Evolutionary conservation across 192 early-diverging fungal species (phyloP).

Genomic region (Kappamyces sp.): DNA sequence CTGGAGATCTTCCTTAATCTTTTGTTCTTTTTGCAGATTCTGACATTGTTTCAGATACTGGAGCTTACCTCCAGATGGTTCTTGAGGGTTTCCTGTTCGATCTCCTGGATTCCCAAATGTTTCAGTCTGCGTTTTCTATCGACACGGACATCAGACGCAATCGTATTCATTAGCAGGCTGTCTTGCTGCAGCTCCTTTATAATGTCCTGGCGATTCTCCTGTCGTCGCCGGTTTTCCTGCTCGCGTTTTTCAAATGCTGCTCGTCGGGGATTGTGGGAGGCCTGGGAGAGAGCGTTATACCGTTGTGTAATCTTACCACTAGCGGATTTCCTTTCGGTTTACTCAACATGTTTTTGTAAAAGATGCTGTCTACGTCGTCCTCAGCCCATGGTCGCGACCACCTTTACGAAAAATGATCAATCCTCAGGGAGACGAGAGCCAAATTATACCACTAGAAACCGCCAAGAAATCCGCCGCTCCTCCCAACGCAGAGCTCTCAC

Average conservation of each 20-base stretch:
- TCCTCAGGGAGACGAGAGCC: too few species aligned
- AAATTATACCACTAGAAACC: too few species aligned
- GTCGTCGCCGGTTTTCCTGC: constrained; percentile 32
- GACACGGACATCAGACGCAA: constrained; percentile 39
- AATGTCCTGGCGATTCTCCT: constrained; percentile 41
- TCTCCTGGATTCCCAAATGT: constrained; percentile 23
- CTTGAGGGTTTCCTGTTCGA: constrained; percentile 30
- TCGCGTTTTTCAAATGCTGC: constrained; percentile 29
- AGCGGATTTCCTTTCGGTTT: too few species aligned
- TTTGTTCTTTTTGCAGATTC: constrained; percentile 21
- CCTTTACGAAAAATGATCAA: too few species aligned
- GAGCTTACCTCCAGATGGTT: constrained; percentile 30
- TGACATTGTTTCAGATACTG: constrained; percentile 1
- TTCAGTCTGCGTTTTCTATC: constrained; percentile 35
- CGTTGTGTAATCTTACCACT: too few species aligned
- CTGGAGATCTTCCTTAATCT: constrained; percentile 18
- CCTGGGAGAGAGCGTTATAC: too few species aligned
- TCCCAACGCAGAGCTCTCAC: too few species aligned
- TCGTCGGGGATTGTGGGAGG: constrained; percentile 1
- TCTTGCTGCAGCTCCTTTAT: constrained; percentile 39
- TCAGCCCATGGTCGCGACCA: too few species aligned
- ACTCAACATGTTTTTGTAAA: too few species aligned
- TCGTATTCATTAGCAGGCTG: constrained; percentile 29
- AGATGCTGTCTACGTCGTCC: too few species aligned
- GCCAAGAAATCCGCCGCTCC: too few species aligned